Percentiles rank a stretch among this genome's conserved stretches.
phyloP scores from a whole-genome alignment of 257 asterid species.

The Solanum ossicruentum region DNA sequence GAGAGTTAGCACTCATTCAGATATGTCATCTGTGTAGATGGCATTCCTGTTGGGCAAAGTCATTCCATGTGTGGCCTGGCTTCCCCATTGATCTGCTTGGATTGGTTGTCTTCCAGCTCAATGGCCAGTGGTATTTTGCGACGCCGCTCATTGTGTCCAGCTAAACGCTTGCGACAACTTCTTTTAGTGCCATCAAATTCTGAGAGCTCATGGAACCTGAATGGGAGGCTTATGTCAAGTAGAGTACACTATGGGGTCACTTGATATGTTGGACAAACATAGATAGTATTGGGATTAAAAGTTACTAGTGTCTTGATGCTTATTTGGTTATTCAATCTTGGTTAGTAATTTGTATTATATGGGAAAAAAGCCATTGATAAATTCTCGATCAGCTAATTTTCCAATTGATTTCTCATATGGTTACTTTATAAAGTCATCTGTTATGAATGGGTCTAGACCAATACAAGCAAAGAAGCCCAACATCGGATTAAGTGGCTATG shows the following conservation, averaged over 20 bases:
- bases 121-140: slow-evolving; percentile 8
- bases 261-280: not conserved
- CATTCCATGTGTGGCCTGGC: not conserved
- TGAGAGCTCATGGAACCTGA: slow-evolving; percentile 40
- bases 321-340: not conserved
- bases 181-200: slow-evolving; percentile 45
- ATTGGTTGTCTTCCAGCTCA: slow-evolving; percentile 3
- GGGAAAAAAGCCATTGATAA: not conserved
- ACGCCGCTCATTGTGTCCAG: slow-evolving; percentile 44
- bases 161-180: slow-evolving; percentile 44
- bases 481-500: not conserved
- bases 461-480: not conserved
- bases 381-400: too few relatives aligned
- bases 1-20: slow-evolving; percentile 39
- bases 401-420: too few relatives aligned
- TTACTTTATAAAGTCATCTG: too few relatives aligned
- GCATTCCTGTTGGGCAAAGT: not conserved
- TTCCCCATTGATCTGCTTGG: slow-evolving; percentile 2
- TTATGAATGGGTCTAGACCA: too few relatives aligned
- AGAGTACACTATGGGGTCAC: not conserved
- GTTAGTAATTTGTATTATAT: too few relatives aligned
- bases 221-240: not conserved
- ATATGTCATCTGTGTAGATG: not conserved
- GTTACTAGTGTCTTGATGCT: too few relatives aligned
- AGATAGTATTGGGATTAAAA: not conserved